Percentiles rank a stretch among this genome's conserved stretches.
Conservation (phyloP, 345 rosid species). For the Iberis pinnata region DNA sequence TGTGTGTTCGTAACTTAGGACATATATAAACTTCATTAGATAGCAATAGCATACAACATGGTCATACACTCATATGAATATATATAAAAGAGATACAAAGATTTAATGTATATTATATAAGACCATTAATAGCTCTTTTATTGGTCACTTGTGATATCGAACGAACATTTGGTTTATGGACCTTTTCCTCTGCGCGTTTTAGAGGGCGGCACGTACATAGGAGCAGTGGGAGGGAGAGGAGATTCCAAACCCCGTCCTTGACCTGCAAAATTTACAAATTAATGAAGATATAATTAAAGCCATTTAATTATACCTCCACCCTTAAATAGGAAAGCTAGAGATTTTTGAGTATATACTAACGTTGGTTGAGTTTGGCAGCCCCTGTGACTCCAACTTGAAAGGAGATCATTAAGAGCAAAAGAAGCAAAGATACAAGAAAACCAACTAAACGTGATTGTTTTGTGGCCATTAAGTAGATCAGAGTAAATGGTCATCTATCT, state of each 20-base stretch:
- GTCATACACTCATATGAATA: too few species aligned
- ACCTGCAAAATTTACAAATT: conserved; percentile 1
- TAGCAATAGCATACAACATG: conserved; percentile 12
- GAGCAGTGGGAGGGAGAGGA: conserved; percentile 15
- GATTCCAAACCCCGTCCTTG: not conserved
- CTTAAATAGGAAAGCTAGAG: too few species aligned
- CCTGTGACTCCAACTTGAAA: conserved; percentile 19
- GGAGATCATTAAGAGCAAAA: not conserved
- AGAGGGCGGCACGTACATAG: conserved; percentile 25
- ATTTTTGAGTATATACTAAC: conserved; percentile 15
- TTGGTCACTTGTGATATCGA: not conserved
- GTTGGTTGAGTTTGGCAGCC: not conserved
- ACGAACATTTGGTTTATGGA: conserved; percentile 10
- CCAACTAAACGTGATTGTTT: conserved; percentile 1
- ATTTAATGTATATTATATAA: too few species aligned
- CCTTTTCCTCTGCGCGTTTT: conserved; percentile 26
- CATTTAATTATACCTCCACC: too few species aligned
- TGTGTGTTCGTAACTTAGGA: not conserved
- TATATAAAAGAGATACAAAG: too few species aligned
- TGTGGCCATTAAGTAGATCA: conserved; percentile 14
- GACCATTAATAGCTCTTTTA: not conserved
- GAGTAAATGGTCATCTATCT: not conserved
- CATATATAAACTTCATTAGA: not conserved
- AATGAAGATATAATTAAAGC: too few species aligned
- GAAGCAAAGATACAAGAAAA: conserved; percentile 11